Conservation (phyloP, 2,329 filamentous ascomycete genomes). For the Ophiostoma triangulosporum region DNA sequence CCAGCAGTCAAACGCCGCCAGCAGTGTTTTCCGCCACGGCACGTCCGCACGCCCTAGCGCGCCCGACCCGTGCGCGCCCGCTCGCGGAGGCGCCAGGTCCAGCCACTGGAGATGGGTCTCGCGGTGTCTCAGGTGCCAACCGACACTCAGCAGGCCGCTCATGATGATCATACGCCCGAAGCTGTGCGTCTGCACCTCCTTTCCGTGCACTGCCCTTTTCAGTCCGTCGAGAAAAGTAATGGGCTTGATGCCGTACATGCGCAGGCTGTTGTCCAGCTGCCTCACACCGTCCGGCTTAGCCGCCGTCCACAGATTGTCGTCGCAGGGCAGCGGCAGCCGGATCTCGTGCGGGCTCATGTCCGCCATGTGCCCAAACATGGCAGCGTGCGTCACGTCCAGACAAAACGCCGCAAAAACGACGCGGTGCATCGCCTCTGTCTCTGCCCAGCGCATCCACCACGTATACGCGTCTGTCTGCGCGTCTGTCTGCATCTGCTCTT, state of each 20-base stretch:
- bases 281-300: constrained; percentile 64
- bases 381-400: constrained; percentile 77
- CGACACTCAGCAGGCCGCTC: constrained; percentile 78
- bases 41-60: constrained; percentile 32
- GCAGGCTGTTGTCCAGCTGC: constrained; percentile 60
- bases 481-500: background rate
- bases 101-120: constrained; percentile 76
- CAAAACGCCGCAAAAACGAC: constrained; percentile 85
- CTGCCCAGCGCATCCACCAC: constrained; percentile 82
- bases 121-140: constrained; percentile 80
- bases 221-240: constrained; percentile 74
- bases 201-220: constrained; percentile 69
- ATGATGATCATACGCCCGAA: constrained; percentile 86
- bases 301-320: constrained; percentile 76
- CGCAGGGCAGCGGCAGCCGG: constrained; percentile 71
- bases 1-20: constrained; percentile 76
- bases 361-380: constrained; percentile 82
- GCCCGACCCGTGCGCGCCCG: background rate
- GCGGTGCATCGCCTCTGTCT: constrained; percentile 72
- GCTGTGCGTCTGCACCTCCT: constrained; percentile 70
- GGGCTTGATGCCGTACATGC: constrained; percentile 65
- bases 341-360: constrained; percentile 90
- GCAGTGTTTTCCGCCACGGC: constrained; percentile 65
- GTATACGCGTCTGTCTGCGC: constrained; percentile 26
- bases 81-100: constrained; percentile 42